A percentile compares a stretch with the other conserved stretches of the same genome.
Evolutionary conservation across 768 basidiomycete genomes (phyloP).

Genomic region (Trametes gibbosa): DNA sequence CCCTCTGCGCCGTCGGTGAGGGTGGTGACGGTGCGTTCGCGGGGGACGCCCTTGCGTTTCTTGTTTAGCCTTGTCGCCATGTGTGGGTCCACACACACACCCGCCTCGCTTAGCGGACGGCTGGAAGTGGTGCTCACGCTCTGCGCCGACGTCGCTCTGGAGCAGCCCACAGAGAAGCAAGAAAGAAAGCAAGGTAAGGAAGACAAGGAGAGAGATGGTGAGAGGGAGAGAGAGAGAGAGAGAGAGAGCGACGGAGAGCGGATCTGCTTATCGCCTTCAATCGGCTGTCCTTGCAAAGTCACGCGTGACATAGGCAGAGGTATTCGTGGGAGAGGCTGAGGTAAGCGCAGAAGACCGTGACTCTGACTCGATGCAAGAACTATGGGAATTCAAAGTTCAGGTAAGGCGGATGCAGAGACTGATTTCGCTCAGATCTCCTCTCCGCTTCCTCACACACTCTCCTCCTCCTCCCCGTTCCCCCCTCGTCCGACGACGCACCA

Average conservation of each 20-base stretch:
- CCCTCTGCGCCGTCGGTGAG: slow-evolving; percentile 60
- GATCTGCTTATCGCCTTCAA: neutral
- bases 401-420: slow-evolving; percentile 29
- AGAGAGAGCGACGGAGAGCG: neutral
- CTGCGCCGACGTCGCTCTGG: too few species aligned
- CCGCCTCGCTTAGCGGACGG: too few species aligned
- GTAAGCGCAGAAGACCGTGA: slow-evolving; percentile 5
- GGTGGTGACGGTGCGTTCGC: slow-evolving; percentile 68
- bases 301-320: neutral
- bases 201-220: neutral
- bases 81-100: slow-evolving; percentile 15
- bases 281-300: neutral
- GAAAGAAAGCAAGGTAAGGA: neutral
- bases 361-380: slow-evolving; percentile 1
- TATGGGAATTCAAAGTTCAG: too few species aligned
- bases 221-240: neutral
- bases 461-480: slow-evolving; percentile 7
- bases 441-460: slow-evolving; percentile 5
- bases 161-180: neutral
- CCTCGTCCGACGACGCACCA: slow-evolving; percentile 24
- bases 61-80: slow-evolving; percentile 65
- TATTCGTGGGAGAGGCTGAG: slow-evolving; percentile 10
- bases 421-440: slow-evolving; percentile 21
- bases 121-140: too few species aligned
- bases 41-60: slow-evolving; percentile 57